These are phyloP conservation scores for Barnettozyma populi DNA, from an alignment of 805 yeast species.

Conservation along the genomic window DNA sequence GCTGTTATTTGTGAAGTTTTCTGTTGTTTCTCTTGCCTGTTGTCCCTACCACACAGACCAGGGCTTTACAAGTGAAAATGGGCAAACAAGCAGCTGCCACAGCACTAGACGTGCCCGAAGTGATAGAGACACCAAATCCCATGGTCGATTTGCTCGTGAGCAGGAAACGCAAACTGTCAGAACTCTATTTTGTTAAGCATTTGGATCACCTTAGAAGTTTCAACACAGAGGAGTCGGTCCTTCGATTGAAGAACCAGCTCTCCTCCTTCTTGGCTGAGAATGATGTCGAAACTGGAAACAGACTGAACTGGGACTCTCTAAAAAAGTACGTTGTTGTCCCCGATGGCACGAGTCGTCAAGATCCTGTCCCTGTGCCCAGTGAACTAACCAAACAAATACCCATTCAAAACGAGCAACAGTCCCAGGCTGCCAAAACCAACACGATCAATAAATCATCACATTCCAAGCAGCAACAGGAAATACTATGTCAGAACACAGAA, in stretches of 20 bases:
- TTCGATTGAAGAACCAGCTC: conserved; percentile 34
- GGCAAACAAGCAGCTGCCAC: background rate
- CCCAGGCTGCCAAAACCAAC: background rate
- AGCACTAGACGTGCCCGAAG: background rate
- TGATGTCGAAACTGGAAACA: conserved; percentile 43
- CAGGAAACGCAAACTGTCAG: conserved; percentile 55
- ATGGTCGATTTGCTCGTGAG: conserved; percentile 35
- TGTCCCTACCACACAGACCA: background rate
- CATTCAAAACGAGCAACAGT: background rate
- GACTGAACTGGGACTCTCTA: conserved; percentile 30
- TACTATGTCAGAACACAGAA: background rate
- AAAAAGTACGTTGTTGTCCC: conserved; percentile 4
- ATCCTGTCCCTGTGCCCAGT: background rate
- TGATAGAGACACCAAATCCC: background rate
- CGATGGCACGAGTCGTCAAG: background rate
- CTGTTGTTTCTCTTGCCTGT: background rate
- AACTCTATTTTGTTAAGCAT: conserved; percentile 54
- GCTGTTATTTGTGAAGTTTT: background rate
- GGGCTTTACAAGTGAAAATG: background rate
- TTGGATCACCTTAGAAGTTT: conserved; percentile 40
- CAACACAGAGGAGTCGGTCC: conserved; percentile 33
- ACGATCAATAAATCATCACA: background rate
- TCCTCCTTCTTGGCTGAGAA: conserved; percentile 45
- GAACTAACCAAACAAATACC: background rate
- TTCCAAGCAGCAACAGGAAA: background rate